Percentiles rank a stretch among this genome's conserved stretches.
Evolutionary conservation across 768 basidiomycete species (phyloP).

Genomic region (Mycena maculata): DNA sequence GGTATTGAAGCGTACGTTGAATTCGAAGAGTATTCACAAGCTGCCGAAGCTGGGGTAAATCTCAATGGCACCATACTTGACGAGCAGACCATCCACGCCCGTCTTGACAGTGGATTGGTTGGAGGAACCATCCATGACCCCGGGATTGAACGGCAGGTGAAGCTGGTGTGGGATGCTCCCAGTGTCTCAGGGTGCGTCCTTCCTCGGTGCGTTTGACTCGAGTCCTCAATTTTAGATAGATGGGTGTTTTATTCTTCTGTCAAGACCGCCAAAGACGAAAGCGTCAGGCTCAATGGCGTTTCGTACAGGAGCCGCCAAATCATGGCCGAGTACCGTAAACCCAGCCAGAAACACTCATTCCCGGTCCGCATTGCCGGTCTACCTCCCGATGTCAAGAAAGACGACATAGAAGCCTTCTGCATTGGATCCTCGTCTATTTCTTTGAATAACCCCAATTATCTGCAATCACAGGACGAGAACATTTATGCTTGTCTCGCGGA

Average conservation of each 20-base stretch:
- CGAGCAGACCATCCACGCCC: conserved; percentile 5
- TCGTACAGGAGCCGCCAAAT: conserved; percentile 17
- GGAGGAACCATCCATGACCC: conserved; percentile 10
- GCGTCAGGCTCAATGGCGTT: conserved; percentile 23
- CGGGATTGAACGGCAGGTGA: conserved; percentile 8
- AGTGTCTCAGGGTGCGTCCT: conserved; percentile 27
- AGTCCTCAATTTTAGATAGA: too few species aligned
- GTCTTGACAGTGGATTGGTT: conserved; percentile 22
- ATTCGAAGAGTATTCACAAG: conserved; percentile 22
- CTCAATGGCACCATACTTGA: conserved; percentile 23
- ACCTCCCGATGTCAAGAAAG: conserved; percentile 8
- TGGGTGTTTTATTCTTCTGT: conserved; percentile 31
- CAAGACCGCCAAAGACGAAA: conserved; percentile 18
- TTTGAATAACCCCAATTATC: conserved; percentile 21
- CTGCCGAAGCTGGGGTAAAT: conserved; percentile 22
- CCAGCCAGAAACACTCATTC: conserved; percentile 17
- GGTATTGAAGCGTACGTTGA: conserved; percentile 23
- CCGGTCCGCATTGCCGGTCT: conserved; percentile 19
- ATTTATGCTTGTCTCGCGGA: conserved; percentile 5
- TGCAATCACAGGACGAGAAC: conserved; percentile 12
- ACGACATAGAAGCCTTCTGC: conserved; percentile 21
- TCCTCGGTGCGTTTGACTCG: too few species aligned
- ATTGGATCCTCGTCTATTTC: conserved; percentile 19
- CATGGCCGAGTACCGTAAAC: conserved; percentile 17
- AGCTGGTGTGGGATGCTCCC: conserved; percentile 28